These are phyloP conservation scores for Dothideomycetes sp. DNA, from an alignment of 2,329 filamentous ascomycete species.

Conservation along the genomic window DNA sequence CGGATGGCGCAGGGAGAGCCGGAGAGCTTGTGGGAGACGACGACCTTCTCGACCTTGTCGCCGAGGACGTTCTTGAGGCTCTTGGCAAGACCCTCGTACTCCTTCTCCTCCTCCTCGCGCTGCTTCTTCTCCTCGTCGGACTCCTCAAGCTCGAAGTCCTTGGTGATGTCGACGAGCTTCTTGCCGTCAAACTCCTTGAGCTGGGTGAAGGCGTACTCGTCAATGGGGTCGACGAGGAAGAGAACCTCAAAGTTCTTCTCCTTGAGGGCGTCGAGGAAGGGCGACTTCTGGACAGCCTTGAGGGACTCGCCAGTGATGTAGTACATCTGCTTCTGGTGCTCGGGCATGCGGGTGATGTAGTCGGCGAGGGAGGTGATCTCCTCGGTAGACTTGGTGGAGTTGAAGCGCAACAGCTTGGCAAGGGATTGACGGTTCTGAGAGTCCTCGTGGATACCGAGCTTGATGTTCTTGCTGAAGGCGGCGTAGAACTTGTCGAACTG, in stretches of 20 bases:
- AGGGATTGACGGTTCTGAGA: slow-evolving; percentile 87
- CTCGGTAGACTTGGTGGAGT: slow-evolving; percentile 97
- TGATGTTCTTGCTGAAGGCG: slow-evolving; percentile 99
- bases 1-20: slow-evolving; percentile 95
- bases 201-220: slow-evolving; percentile 98
- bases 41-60: slow-evolving; percentile 99
- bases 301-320: slow-evolving; percentile 99
- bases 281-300: slow-evolving; percentile 95
- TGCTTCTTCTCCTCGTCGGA: slow-evolving; percentile 97
- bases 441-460: slow-evolving; percentile 99
- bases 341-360: slow-evolving; percentile 98
- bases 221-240: slow-evolving; percentile 98
- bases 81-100: slow-evolving; percentile 91
- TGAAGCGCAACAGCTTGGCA: slow-evolving; percentile 97
- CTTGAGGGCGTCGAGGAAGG: slow-evolving; percentile 97
- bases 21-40: slow-evolving; percentile 94
- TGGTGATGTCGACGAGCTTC: slow-evolving; percentile 99
- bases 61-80: slow-evolving; percentile 97
- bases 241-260: slow-evolving; percentile 99
- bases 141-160: slow-evolving; percentile 99
- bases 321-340: slow-evolving; percentile 99
- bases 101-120: slow-evolving; percentile 96
- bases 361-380: slow-evolving; percentile 89
- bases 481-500: slow-evolving; percentile 99
- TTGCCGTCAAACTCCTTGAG: slow-evolving; percentile 99